Base-by-base conservation (phyloP, 495 filamentous ascomycete genomes). In the Penicillium riverlandense region DNA sequence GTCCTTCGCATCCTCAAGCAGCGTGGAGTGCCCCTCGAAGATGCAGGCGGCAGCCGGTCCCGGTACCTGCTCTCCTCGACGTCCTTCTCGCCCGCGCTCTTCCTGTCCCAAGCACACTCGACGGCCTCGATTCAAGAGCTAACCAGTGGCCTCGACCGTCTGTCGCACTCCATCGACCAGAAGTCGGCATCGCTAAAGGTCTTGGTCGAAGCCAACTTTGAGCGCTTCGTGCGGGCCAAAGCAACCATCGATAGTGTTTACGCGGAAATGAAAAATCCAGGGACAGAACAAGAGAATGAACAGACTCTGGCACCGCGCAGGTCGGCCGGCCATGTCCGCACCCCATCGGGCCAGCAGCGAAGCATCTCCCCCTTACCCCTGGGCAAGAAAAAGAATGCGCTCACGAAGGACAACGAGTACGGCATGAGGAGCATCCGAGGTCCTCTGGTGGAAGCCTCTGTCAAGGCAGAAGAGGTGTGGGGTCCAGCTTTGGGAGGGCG, bases 191-290 rank as follows among this genome's bases (percentile, higher is more conserved):
- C 89, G 5, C 67, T 98, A 31, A 98, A 98, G 61, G 85, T 94
- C 1, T 75, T 98, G 4, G 92, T 98, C 16, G 92, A 98, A 63
- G 88, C 85, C 28, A 97, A 98, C 56, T 98, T 98, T 55, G 94
- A 98, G 66, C 83, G 90, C 29, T 98, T 98, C 64, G 91, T 98
- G 29, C 81, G 85, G 9, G 92, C 94, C 7, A 98, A 98, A 60
- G 85, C 88, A 4, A 96, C 90, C 7, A 97, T 98, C 49, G 92
- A 98, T 66, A 90, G 90, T 69, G 92, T 98, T 32, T 98, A 98
- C 64, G 90, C 79, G 31, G 94, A 97, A 65, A 97, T 98, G 92
- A 88, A 90, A 40, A 88, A 86, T 41, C 84, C 88, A 53, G 88
- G 88, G 4, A 74, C 66, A 7, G 79, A 85, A 4, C 74, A 66